Evolutionary conservation across 805 yeast genomes (phyloP).

Genomic region (Ogataea sp.): DNA sequence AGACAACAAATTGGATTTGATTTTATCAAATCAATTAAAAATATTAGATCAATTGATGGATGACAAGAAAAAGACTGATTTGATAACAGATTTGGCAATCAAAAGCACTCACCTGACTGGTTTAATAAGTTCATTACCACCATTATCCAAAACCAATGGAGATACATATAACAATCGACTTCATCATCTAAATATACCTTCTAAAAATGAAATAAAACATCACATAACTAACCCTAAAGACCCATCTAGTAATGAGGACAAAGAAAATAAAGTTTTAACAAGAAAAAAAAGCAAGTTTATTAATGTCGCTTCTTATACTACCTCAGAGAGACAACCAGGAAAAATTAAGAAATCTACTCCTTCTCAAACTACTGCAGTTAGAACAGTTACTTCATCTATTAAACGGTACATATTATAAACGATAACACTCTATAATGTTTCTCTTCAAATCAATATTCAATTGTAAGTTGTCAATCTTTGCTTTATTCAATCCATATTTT

Average conservation of each 20-base stretch:
- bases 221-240: too few relatives aligned
- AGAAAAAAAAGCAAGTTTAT: too few relatives aligned
- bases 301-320: too few relatives aligned
- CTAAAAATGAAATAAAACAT: too few relatives aligned
- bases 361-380: not conserved
- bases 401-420: not conserved
- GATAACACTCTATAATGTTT: conserved; percentile 2
- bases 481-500: not conserved
- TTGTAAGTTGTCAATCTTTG: conserved; percentile 4
- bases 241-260: too few relatives aligned
- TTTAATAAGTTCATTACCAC: too few relatives aligned
- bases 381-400: not conserved
- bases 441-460: conserved; percentile 14
- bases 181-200: too few relatives aligned
- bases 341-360: not conserved
- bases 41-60: not conserved
- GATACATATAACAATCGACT: too few relatives aligned
- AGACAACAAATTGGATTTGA: conserved; percentile 3
- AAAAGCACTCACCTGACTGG: not conserved
- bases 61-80: not conserved
- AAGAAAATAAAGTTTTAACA: too few relatives aligned
- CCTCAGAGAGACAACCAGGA: not conserved
- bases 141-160: too few relatives aligned
- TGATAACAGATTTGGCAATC: not conserved
- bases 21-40: conserved; percentile 8